phyloP scores from a whole-genome alignment of 2,329 filamentous ascomycete species.

The Bipolaris cookei region DNA sequence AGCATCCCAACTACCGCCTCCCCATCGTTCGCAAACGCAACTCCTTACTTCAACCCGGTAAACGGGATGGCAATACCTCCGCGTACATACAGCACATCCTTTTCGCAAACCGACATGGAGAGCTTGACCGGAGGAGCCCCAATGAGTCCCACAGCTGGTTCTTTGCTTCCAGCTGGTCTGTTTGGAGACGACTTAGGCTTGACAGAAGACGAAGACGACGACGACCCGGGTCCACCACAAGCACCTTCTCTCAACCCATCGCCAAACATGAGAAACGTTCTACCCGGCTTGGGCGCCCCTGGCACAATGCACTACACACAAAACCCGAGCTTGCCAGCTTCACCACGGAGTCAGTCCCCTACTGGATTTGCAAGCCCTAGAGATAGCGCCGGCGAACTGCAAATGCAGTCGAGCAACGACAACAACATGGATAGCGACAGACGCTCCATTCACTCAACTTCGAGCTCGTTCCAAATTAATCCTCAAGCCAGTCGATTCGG shows the following conservation, averaged over 20 bases:
- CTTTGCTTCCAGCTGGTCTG: conserved; percentile 73
- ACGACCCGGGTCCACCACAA: conserved; percentile 37
- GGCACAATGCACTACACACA: conserved; percentile 43
- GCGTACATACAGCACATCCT: conserved; percentile 32
- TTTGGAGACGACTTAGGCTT: conserved; percentile 68
- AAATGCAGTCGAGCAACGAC: conserved; percentile 49
- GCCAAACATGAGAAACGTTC: conserved; percentile 40
- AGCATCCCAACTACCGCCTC: conserved; percentile 56
- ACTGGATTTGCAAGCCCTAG: conserved; percentile 57
- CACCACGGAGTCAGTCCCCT: conserved; percentile 52
- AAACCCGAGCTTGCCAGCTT: conserved; percentile 53
- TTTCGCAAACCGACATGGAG: conserved; percentile 69
- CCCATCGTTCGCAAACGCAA: conserved; percentile 59
- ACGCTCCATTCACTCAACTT: conserved; percentile 56
- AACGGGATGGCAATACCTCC: conserved; percentile 65
- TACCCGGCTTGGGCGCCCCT: conserved; percentile 52
- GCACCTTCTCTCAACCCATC: conserved; percentile 36
- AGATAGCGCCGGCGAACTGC: conserved; percentile 54
- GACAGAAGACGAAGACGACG: conserved; percentile 43
- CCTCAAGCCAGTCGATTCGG: conserved; percentile 62
- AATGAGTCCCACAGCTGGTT: conserved; percentile 77
- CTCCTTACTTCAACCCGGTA: conserved; percentile 62
- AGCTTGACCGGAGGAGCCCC: conserved; percentile 69
- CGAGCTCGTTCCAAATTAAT: conserved; percentile 57
- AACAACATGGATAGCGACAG: conserved; percentile 53